Conservation (phyloP, 176 grass and related monocot species). For the Carex cristatella region DNA sequence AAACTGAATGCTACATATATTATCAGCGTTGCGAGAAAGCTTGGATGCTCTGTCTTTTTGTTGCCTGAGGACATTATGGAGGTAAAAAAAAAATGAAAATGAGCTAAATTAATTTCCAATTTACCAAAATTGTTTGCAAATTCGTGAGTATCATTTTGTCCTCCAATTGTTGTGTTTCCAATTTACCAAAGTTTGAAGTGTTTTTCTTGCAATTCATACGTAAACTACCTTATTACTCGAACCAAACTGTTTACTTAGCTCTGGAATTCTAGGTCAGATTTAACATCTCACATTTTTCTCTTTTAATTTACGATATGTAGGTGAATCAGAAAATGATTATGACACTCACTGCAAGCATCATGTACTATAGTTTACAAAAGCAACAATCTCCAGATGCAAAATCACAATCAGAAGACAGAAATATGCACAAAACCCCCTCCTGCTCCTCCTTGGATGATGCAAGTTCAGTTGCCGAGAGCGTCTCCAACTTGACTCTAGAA, state of each 20-base stretch:
- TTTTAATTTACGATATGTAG: conserved; percentile 36
- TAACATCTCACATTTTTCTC: background rate
- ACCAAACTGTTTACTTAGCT: background rate
- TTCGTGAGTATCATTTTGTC: too few species aligned
- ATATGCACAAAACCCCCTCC: conserved; percentile 32
- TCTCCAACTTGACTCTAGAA: conserved; percentile 30
- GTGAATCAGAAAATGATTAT: conserved; percentile 99
- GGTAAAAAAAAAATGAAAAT: conserved; percentile 42
- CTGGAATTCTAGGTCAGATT: background rate
- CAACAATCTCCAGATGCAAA: conserved; percentile 44
- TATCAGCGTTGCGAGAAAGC: conserved; percentile 89
- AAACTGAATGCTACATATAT: conserved; percentile 97
- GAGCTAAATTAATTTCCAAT: background rate
- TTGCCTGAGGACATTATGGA: conserved; percentile 96
- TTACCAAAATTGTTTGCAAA: background rate
- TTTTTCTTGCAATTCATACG: background rate
- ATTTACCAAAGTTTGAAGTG: background rate
- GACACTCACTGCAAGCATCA: conserved; percentile 88
- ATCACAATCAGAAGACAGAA: conserved; percentile 48
- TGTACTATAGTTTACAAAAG: conserved; percentile 86
- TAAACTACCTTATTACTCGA: background rate
- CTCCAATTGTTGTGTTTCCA: background rate
- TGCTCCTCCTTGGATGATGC: conserved; percentile 25
- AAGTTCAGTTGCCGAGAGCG: conserved; percentile 57
- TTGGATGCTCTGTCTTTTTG: conserved; percentile 93